phyloP scores from a whole-genome alignment of 129 eudicot genomes.

The Flaveria robusta region DNA sequence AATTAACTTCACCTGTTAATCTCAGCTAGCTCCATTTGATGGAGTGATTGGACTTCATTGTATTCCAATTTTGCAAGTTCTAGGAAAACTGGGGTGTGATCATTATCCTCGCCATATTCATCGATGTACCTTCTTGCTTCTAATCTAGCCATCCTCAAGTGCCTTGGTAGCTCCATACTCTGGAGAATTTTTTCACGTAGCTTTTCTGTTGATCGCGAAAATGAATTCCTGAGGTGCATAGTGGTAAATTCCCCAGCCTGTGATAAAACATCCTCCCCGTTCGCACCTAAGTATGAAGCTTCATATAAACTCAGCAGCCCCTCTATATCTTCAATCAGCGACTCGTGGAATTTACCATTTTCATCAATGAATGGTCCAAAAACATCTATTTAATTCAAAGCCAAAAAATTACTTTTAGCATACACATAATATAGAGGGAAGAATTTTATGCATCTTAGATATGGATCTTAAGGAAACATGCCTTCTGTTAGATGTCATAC shows the following conservation, averaged over 20 bases:
- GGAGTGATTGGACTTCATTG: constrained; percentile 49
- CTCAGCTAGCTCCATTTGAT: constrained; percentile 55
- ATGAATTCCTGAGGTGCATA: constrained; percentile 31
- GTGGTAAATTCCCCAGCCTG: constrained; percentile 46
- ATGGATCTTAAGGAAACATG: not conserved
- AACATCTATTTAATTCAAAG: constrained; percentile 35
- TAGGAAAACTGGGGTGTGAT: constrained; percentile 34
- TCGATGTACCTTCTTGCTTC: constrained; percentile 46
- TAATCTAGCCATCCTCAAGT: constrained; percentile 49
- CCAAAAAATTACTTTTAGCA: not conserved
- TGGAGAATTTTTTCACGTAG: constrained; percentile 17
- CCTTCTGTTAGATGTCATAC: not conserved
- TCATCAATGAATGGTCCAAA: constrained; percentile 40
- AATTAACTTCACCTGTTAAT: constrained; percentile 35
- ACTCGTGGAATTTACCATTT: constrained; percentile 44
- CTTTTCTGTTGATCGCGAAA: constrained; percentile 23
- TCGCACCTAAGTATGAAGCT: constrained; percentile 50
- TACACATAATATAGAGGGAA: not conserved
- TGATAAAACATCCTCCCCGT: constrained; percentile 42
- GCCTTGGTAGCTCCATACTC: constrained; percentile 48
- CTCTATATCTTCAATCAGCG: constrained; percentile 30
- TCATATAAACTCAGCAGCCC: constrained; percentile 61
- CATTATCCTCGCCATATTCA: constrained; percentile 36
- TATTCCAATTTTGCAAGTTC: constrained; percentile 55
- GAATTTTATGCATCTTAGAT: not conserved